Evolutionary conservation across 2,329 filamentous ascomycete genomes (phyloP).

Genomic region (Stemphylium beticola): DNA sequence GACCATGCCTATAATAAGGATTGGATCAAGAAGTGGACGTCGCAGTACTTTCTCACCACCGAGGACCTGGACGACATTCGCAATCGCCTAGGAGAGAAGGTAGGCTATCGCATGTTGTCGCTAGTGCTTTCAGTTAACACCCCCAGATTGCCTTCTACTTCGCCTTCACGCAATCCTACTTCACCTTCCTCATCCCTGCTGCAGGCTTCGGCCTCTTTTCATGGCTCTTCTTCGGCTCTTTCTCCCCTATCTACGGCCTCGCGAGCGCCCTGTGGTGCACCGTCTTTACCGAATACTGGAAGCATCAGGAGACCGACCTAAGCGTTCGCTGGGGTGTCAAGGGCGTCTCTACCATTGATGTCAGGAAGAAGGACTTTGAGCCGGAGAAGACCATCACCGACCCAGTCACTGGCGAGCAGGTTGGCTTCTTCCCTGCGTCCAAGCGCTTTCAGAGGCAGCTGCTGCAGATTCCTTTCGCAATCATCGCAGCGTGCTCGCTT

Average conservation of each 20-base stretch:
- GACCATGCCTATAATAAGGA: slow-evolving; percentile 60
- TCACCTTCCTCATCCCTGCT: slow-evolving; percentile 82
- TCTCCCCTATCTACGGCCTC: slow-evolving; percentile 80
- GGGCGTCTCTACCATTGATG: slow-evolving; percentile 81
- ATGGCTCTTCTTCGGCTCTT: slow-evolving; percentile 84
- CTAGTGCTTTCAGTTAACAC: slow-evolving; percentile 19
- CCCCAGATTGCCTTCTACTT: slow-evolving; percentile 87
- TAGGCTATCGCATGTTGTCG: slow-evolving; percentile 2
- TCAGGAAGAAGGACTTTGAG: slow-evolving; percentile 76
- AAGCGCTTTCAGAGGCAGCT: slow-evolving; percentile 79
- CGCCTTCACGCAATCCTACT: slow-evolving; percentile 90
- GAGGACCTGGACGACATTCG: slow-evolving; percentile 60
- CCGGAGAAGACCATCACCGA: slow-evolving; percentile 80
- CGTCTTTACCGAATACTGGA: slow-evolving; percentile 94
- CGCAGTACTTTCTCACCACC: slow-evolving; percentile 53
- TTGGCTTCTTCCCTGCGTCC: slow-evolving; percentile 75
- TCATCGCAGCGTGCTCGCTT: slow-evolving; percentile 73
- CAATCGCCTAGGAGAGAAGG: slow-evolving; percentile 58
- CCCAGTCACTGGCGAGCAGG: slow-evolving; percentile 78
- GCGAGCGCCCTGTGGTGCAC: slow-evolving; percentile 83
- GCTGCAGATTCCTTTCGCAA: slow-evolving; percentile 82
- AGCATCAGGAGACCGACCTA: slow-evolving; percentile 86
- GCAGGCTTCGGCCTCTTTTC: slow-evolving; percentile 76
- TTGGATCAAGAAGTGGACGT: slow-evolving; percentile 61
- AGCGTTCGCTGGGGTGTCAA: slow-evolving; percentile 88